These are phyloP conservation scores for Nemania sp. DNA, from an alignment of 2,329 filamentous ascomycete species.

Conservation along the genomic window DNA sequence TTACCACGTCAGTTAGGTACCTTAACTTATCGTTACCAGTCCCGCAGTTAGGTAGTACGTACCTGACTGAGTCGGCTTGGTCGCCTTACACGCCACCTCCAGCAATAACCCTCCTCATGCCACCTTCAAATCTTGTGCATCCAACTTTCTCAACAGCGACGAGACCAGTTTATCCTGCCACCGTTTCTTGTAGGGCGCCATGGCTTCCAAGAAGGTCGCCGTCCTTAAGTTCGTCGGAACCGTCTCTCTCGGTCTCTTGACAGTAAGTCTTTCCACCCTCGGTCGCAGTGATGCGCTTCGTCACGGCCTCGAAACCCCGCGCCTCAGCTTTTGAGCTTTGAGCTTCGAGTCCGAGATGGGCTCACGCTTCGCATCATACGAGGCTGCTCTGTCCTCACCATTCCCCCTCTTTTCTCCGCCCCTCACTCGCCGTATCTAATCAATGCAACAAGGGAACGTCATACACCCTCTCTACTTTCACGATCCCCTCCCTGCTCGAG, in stretches of 20 bases:
- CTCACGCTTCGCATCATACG: slow-evolving; percentile 1
- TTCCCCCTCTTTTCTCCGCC: neutral
- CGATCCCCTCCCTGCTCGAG: slow-evolving; percentile 78
- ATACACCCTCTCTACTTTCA: slow-evolving; percentile 77
- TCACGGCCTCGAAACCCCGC: slow-evolving; percentile 30
- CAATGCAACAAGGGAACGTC: slow-evolving; percentile 73
- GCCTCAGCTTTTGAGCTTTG: slow-evolving; percentile 21
- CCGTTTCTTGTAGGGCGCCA: slow-evolving; percentile 45
- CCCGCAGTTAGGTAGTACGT: too few species aligned
- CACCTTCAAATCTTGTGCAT: slow-evolving; percentile 1
- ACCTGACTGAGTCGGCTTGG: neutral
- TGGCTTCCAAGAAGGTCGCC: slow-evolving; percentile 72
- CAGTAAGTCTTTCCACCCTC: slow-evolving; percentile 59
- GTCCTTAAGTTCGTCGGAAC: slow-evolving; percentile 92
- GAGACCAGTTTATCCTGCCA: neutral
- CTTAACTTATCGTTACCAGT: too few species aligned
- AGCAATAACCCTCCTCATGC: neutral
- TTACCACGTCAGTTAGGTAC: neutral
- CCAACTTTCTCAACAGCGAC: neutral
- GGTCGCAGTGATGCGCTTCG: slow-evolving; percentile 30
- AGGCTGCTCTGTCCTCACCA: neutral
- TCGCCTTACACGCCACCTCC: slow-evolving; percentile 13
- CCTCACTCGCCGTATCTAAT: slow-evolving; percentile 8
- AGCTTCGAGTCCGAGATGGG: neutral
- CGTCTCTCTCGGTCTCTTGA: slow-evolving; percentile 83